Evolutionary conservation across 2,329 filamentous ascomycete genomes (phyloP), one percentile per base, ranked within the genome.

Genomic region (Colletotrichum costaricense): DNA sequence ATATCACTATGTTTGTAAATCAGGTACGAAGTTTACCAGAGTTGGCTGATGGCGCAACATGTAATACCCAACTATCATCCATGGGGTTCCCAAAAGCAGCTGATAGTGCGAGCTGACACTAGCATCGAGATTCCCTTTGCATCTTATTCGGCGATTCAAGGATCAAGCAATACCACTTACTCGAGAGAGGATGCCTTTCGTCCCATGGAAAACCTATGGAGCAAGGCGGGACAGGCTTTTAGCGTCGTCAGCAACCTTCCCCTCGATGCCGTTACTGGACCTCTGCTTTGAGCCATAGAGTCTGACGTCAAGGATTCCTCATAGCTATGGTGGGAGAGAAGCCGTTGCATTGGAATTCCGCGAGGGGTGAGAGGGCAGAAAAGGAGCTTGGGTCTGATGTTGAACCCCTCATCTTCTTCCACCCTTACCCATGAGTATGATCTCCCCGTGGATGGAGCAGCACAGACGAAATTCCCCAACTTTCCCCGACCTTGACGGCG

Each of bases 331-430:
- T 28, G 58, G 58, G 58, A 26, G 35, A 35, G 46, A 28, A 46
- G 66, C 58, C 19, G 67, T 35, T 42, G 35, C 58, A 35, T 42
- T 42, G 38, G 16, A 16, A 42, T 28, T 26, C 9, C 16, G 49
- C 35, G 28, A 26, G 35, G 16, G 28, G 55, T n/a, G n/a, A 52
- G 8, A 11, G 3, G 24, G 28, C 12, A 7, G 38, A 42, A 42
- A 42, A 42, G 60, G 54, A 65, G 67, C 60, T 69, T 69, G 60
- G 67, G 35, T 65, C 60, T 28, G 59, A 52, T 22, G 52, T n/a
- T 7, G 38, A 65, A 24, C 60, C 59, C 38, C n/a, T 22, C 28
- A 28, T 58, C 7, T 35, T 11, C 26, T 57, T 49, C 42, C 26
- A 5, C 55, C 55, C 26, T n/a, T 33, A 58, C 28, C 26, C 16